Evolutionary conservation across 495 filamentous ascomycete genomes (phyloP).

Genomic region (Penicillium waksmanii): DNA sequence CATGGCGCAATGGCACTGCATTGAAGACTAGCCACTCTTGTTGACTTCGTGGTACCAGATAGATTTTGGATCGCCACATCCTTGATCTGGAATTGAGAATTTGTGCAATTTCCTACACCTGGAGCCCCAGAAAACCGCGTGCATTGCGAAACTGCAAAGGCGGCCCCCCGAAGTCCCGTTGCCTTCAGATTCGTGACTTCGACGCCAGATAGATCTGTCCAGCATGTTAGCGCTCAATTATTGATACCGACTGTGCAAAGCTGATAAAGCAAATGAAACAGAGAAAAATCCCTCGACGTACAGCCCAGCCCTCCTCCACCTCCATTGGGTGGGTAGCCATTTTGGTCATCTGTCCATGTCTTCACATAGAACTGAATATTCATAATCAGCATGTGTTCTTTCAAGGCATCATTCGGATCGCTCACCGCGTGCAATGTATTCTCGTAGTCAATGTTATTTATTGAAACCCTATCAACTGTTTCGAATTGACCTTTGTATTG

Average conservation of each 20-base stretch:
- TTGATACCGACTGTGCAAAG: not conserved
- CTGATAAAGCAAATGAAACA: too few species aligned
- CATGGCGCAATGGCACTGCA: conserved; percentile 44
- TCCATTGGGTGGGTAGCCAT: conserved; percentile 52
- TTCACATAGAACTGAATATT: conserved; percentile 38
- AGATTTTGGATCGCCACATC: conserved; percentile 30
- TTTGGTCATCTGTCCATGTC: conserved; percentile 48
- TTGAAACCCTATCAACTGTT: conserved; percentile 41
- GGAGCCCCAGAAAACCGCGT: conserved; percentile 40
- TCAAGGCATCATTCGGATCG: not conserved
- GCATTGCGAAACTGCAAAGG: conserved; percentile 45
- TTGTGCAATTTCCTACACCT: conserved; percentile 37
- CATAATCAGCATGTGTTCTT: not conserved
- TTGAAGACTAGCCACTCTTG: conserved; percentile 36
- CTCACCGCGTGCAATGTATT: conserved; percentile 43
- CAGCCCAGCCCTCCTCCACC: conserved; percentile 51
- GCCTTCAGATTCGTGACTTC: conserved; percentile 28
- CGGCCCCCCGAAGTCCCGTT: conserved; percentile 29
- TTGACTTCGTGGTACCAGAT: conserved; percentile 28
- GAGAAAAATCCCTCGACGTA: conserved; percentile 8
- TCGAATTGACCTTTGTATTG: conserved; percentile 45
- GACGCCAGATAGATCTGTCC: conserved; percentile 30
- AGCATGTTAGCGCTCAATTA: not conserved
- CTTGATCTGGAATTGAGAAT: conserved; percentile 39
- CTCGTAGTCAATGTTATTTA: conserved; percentile 34